Evolutionary conservation across 345 rosid species (phyloP).

Genomic region (Aegle marmelos): DNA sequence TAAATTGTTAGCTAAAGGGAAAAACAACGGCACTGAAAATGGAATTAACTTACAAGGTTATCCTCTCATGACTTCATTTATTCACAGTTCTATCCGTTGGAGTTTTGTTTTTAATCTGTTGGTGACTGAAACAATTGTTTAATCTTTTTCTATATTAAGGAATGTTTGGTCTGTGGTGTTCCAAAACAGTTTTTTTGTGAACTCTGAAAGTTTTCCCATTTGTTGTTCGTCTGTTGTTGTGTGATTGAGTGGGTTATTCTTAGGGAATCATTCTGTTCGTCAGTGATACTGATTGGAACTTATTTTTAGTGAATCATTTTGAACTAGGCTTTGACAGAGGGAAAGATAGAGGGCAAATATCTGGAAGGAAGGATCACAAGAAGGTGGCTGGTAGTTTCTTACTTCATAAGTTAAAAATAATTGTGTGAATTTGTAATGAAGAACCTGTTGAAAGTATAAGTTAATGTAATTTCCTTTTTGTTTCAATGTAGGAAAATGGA

Average conservation of each 20-base stretch:
- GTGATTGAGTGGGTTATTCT: too few species aligned
- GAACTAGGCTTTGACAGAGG: slow-evolving; percentile 26
- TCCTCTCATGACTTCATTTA: neutral
- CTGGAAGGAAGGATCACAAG: slow-evolving; percentile 38
- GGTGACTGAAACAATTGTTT: neutral
- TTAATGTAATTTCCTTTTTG: slow-evolving; percentile 10
- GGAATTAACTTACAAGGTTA: slow-evolving; percentile 38
- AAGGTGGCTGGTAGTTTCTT: slow-evolving; percentile 89
- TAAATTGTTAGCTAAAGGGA: slow-evolving; percentile 35
- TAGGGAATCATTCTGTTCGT: too few species aligned
- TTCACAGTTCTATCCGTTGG: neutral
- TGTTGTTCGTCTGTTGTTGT: neutral
- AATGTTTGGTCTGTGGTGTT: neutral
- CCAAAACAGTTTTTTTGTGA: neutral
- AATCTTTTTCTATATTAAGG: neutral
- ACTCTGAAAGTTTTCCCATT: neutral
- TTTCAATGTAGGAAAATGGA: slow-evolving; percentile 43
- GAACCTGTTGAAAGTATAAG: slow-evolving; percentile 7
- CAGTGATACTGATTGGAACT: slow-evolving; percentile 3
- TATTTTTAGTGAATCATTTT: slow-evolving; percentile 33
- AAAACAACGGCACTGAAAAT: slow-evolving; percentile 43
- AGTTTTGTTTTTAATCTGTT: neutral
- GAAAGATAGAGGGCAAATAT: slow-evolving; percentile 26
- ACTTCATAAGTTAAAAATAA: slow-evolving; percentile 31
- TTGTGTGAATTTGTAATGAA: slow-evolving; percentile 12